These are phyloP conservation scores for Euphrasia confusa DNA, from an alignment of 257 asterid genomes.

Conservation along the genomic window DNA sequence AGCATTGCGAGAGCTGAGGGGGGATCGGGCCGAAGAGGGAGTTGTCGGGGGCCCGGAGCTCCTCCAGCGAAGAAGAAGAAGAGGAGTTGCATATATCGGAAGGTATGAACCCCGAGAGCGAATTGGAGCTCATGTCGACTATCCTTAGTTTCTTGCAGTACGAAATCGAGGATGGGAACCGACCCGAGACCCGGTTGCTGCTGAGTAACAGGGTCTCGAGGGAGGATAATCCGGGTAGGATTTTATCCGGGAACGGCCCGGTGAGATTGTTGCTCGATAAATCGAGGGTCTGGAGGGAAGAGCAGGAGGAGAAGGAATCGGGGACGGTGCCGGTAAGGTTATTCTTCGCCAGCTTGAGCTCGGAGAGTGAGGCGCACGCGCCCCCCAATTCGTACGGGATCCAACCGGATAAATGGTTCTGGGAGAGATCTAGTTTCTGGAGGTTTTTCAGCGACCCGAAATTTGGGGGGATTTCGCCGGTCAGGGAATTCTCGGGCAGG, in stretches of 20 bases:
- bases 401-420: constrained; percentile 77
- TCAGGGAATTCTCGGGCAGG: constrained; percentile 47
- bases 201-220: constrained; percentile 58
- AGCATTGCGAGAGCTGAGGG: constrained; percentile 52
- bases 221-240: constrained; percentile 49
- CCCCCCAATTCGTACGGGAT: constrained; percentile 69
- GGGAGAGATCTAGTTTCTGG: constrained; percentile 74
- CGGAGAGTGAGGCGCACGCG: constrained; percentile 54
- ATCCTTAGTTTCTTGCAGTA: constrained; percentile 58
- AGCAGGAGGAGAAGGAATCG: constrained; percentile 53
- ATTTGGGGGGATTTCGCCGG: constrained; percentile 58
- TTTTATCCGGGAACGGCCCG: constrained; percentile 67
- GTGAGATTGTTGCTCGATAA: constrained; percentile 68
- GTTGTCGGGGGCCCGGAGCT: constrained; percentile 76
- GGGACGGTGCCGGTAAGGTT: constrained; percentile 83
- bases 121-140: constrained; percentile 73
- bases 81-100: constrained; percentile 66
- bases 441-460: constrained; percentile 55
- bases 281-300: constrained; percentile 58
- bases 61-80: constrained; percentile 55
- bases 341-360: constrained; percentile 68
- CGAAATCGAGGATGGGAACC: constrained; percentile 72
- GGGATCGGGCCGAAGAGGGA: constrained; percentile 64
- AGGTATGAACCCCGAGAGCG: constrained; percentile 60
- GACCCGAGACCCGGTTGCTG: constrained; percentile 56